Conservation (phyloP, 169 alveolate genomes). For the Babesia bigemina region DNA sequence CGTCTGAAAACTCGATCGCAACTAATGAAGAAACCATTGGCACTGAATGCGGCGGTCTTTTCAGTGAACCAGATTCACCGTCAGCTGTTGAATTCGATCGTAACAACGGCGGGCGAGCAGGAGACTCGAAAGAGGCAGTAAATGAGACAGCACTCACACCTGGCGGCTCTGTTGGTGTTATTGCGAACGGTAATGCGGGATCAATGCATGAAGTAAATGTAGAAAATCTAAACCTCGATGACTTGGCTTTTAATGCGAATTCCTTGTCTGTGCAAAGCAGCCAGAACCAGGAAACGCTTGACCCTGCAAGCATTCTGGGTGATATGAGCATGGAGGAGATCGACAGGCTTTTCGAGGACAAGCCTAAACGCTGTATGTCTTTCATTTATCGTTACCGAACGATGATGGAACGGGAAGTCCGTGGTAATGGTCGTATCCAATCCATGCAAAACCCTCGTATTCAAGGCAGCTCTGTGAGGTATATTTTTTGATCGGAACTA, state of each 20-base stretch:
- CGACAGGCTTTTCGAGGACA: slow-evolving; percentile 4
- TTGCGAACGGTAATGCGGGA: too few relatives aligned
- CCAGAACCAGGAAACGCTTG: neutral
- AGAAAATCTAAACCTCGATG: neutral
- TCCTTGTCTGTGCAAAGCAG: neutral
- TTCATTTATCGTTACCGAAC: slow-evolving; percentile 41
- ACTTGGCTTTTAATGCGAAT: slow-evolving; percentile 12
- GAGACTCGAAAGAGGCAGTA: too few relatives aligned
- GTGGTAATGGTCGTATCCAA: neutral
- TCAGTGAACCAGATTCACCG: too few relatives aligned
- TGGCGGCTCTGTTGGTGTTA: too few relatives aligned
- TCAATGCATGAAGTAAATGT: too few relatives aligned
- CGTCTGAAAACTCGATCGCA: too few relatives aligned
- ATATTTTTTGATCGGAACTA: neutral
- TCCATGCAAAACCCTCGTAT: neutral
- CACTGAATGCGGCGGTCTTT: too few relatives aligned
- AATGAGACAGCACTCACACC: too few relatives aligned
- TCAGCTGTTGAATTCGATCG: too few relatives aligned
- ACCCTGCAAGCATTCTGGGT: neutral
- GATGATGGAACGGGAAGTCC: slow-evolving; percentile 24
- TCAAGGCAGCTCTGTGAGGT: slow-evolving; percentile 14
- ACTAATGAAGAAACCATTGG: too few relatives aligned
- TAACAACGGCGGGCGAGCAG: too few relatives aligned
- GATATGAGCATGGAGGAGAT: neutral
- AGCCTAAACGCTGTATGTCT: slow-evolving; percentile 15